These are phyloP conservation scores for Heterobasidion annosum DNA, from an alignment of 1,284 basidiomycete genomes.

Conservation along the genomic window DNA sequence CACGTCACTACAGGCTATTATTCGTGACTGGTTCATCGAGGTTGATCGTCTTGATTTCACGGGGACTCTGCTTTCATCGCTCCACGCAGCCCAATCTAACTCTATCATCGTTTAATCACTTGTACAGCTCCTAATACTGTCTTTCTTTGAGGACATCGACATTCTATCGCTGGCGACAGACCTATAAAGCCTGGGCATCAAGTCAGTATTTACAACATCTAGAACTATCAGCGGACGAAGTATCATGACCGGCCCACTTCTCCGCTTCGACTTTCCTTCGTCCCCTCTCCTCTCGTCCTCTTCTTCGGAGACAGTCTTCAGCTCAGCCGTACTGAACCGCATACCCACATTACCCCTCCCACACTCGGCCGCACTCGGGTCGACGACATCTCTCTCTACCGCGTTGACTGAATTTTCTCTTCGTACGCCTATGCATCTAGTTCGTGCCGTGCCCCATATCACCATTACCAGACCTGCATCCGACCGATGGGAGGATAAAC, in stretches of 20 bases:
- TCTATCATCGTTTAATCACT: not conserved
- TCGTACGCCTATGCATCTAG: not conserved
- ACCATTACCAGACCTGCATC: constrained; percentile 9
- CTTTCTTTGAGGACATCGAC: not conserved
- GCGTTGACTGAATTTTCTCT: constrained; percentile 1
- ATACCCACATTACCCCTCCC: not conserved
- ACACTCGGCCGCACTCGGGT: not conserved
- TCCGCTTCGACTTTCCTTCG: constrained; percentile 19
- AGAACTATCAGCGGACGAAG: not conserved
- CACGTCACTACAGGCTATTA: not conserved
- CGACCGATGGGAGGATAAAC: not conserved
- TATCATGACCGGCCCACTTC: constrained; percentile 2
- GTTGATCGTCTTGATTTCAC: not conserved
- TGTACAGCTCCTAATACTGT: not conserved
- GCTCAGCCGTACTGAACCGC: constrained; percentile 10
- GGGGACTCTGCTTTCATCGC: not conserved
- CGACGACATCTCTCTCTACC: not conserved
- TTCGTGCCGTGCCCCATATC: constrained; percentile 8
- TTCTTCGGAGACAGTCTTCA: constrained; percentile 15
- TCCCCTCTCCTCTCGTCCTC: constrained; percentile 21
- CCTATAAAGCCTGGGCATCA: not conserved
- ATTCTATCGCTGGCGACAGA: not conserved
- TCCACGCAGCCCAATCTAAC: not conserved
- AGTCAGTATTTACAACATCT: not conserved
- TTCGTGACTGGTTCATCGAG: not conserved